Conservation (phyloP, 495 filamentous ascomycete genomes). For the Thermochaetoides thermophila region DNA sequence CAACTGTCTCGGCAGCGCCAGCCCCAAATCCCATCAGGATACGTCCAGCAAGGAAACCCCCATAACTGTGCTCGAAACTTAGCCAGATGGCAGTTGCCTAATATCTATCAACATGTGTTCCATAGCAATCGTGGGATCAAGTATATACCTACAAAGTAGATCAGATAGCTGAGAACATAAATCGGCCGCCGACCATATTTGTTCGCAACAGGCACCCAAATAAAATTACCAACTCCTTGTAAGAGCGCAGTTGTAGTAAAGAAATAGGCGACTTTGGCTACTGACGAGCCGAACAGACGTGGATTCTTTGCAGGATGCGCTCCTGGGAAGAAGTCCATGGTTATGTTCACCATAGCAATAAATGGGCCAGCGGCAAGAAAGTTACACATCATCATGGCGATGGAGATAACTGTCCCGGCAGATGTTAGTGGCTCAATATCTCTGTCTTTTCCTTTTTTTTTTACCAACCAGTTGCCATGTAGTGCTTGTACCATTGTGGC, state of each 20-base stretch:
- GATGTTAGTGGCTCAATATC: no score
- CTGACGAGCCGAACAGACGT: constrained; percentile 13
- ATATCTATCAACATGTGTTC: neutral
- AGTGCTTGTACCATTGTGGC: constrained; percentile 32
- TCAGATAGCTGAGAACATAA: constrained; percentile 32
- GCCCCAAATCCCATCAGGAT: constrained; percentile 37
- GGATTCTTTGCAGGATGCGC: constrained; percentile 6
- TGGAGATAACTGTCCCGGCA: constrained; percentile 33
- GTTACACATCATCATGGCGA: constrained; percentile 41
- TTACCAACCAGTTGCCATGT: constrained; percentile 23
- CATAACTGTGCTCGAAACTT: constrained; percentile 29
- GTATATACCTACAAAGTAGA: constrained; percentile 21
- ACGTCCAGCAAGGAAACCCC: constrained; percentile 27
- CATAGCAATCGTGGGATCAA: no score
- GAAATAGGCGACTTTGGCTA: constrained; percentile 36
- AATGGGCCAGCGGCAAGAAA: constrained; percentile 40
- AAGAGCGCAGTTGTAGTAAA: constrained; percentile 37
- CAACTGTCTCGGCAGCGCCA: constrained; percentile 39
- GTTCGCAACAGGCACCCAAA: constrained; percentile 39
- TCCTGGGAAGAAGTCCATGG: constrained; percentile 31
- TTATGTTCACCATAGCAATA: constrained; percentile 34
- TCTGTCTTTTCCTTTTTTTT: neutral
- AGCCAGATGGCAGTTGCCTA: constrained; percentile 30
- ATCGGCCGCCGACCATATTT: constrained; percentile 41
- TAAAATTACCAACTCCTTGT: constrained; percentile 36